Base-by-base conservation (phyloP, 495 filamentous ascomycete genomes). In the Evansstolkia leycettana region DNA sequence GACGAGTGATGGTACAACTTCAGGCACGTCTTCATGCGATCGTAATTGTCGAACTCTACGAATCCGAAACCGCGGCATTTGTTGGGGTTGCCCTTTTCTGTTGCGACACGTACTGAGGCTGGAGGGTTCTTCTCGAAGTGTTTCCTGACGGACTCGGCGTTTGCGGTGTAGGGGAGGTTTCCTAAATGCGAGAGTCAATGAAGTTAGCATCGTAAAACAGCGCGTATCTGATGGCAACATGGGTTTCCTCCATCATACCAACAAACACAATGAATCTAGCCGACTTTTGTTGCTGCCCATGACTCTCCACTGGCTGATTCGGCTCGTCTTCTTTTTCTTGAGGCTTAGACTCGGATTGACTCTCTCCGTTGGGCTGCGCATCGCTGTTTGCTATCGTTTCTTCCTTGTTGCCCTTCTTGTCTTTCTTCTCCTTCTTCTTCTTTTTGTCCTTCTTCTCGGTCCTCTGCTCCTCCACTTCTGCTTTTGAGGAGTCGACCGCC, bases 1-100 rank as follows among this genome's bases (percentile, higher is more conserved):
- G 60, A 70, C 40, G 75, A 82, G 58, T 94, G 86, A 58, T 98
- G 89, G 54, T 85, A 84, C 32, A 83, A 69, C 54, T 83, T 80
- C 43, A 98, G 66, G 48, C 84, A 92, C 31, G 84, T 88, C 69
- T 93, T 82, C 87, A 96, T 93, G 52, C 79, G 75, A 59, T 94
- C 85, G 62, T 75, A 94, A 31, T 73, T 64, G 39, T 76, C 80
- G 46, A 98, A 96, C 59, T 98, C 90, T 40, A 98, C 65, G 57
- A 98, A 98, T 3, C 85, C 90, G 42, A 80, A 82, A 19, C 90
- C 90, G 45, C 84, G 86, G 40, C 77, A 83, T 42, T 80, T 82
- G 17, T 54, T 59, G 11, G 78, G 70, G 34, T 78, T 69, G 28
- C 73, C 67, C 45, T 79, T 80, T 48, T 84, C 62, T 11, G 81